Evolutionary conservation across 2,329 filamentous ascomycete species (phyloP), one percentile per base, ranked within the genome.

Genomic region (Alternaria triticina): DNA sequence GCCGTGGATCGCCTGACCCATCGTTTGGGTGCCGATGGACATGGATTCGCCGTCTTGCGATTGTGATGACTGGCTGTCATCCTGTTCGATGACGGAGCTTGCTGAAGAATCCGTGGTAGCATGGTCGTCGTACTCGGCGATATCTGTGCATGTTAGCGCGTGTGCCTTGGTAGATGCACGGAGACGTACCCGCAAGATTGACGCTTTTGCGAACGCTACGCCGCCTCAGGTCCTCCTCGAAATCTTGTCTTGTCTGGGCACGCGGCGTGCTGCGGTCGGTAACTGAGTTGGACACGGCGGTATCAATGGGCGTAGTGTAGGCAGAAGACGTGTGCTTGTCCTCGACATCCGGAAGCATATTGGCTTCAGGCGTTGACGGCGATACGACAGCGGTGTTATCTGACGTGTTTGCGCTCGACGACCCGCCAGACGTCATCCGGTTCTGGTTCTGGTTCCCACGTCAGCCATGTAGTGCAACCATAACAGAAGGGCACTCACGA

Each of bases 241-340:
- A 87, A 63, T 96, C 93, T 70, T 93, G 88, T 57, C 93, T 83
- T 58, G 93, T 95, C 75, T 97, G 93, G 3, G 94, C 94, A 70
- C 90, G 89, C 9, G 94, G 94, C 1, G 94, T 97, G 47, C 90
- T 87, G 73, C 88, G 90, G 75, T 91, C 93, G 22, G 70, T 57
- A 55, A 65, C 66, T 8, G 71, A 66, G 15, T 71, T 67, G 3
- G 74, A 87, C 23, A 97, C 85, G 70, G 92, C 86, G 23, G 94
- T 97, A 28, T 91, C 90, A 49, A 97, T 87, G 5, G 89, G 89
- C 36, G 92, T 91, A 1, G 91, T 90, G 54, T 87, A 87, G n/a
- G 83, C 80, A 22, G 77, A 74, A 6, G 50, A 50, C 10, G 63
- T 65, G 40, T 79, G 74, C 79, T 77, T 79, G 50, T 77, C 74